These are phyloP conservation scores for Candida methanosorbosa DNA, from an alignment of 805 yeast genomes.

Conservation along the genomic window DNA sequence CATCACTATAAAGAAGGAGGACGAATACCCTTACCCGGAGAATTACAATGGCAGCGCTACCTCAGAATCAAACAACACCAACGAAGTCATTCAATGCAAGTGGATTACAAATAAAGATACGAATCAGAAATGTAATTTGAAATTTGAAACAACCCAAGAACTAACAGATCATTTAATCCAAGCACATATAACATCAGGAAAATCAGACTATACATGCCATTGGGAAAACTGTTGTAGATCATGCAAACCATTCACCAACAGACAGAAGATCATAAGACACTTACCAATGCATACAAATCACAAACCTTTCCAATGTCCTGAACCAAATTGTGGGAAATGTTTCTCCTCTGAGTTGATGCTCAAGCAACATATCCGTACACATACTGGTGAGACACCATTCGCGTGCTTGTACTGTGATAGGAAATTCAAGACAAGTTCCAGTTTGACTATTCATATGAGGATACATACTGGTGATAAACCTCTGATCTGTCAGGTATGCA, in stretches of 20 bases:
- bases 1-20: too few species aligned
- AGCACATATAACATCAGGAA: slow-evolving; percentile 68
- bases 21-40: too few species aligned
- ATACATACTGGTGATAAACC: slow-evolving; percentile 92
- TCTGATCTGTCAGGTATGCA: slow-evolving; percentile 70
- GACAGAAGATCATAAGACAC: slow-evolving; percentile 83
- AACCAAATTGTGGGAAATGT: slow-evolving; percentile 50
- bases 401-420: slow-evolving; percentile 67
- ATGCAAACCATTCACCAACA: slow-evolving; percentile 59
- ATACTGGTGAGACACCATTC: slow-evolving; percentile 87
- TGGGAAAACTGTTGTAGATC: slow-evolving; percentile 75
- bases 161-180: slow-evolving; percentile 64
- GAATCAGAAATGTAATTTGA: slow-evolving; percentile 35
- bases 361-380: slow-evolving; percentile 73
- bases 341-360: slow-evolving; percentile 77
- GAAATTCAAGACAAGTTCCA: slow-evolving; percentile 72
- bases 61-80: slow-evolving; percentile 17
- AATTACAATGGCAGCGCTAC: too few species aligned
- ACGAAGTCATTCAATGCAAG: slow-evolving; percentile 2
- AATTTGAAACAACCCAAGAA: slow-evolving; percentile 45
- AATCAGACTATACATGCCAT: slow-evolving; percentile 56
- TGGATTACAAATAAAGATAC: neutral
- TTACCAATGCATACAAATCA: slow-evolving; percentile 81
- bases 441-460: slow-evolving; percentile 74
- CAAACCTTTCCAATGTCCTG: slow-evolving; percentile 69